These are phyloP conservation scores for Penicillium sp. DNA, from an alignment of 2,329 filamentous ascomycete species.

Conservation along the genomic window DNA sequence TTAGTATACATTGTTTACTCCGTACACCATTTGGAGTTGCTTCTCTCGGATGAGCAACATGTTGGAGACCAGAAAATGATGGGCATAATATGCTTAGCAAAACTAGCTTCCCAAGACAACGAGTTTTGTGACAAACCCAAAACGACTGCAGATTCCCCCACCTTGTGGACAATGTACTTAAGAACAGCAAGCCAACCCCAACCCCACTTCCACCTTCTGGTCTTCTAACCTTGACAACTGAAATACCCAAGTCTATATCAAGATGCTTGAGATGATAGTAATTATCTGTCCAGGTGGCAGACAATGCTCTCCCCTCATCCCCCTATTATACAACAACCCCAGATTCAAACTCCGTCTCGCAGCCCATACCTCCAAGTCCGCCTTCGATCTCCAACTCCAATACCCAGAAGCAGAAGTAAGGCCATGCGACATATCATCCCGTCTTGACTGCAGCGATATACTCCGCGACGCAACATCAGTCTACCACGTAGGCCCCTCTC, in stretches of 20 bases:
- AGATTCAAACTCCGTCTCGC: conserved; percentile 6
- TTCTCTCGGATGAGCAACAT: too few species aligned
- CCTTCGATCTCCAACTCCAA: background rate
- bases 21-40: too few species aligned
- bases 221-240: background rate
- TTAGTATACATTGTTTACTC: background rate
- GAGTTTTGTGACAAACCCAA: too few species aligned
- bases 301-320: background rate
- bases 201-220: background rate
- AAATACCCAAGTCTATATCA: background rate
- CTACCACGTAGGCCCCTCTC: background rate
- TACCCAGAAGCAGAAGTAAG: background rate
- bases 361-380: background rate
- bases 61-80: too few species aligned
- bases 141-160: too few species aligned
- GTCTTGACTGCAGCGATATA: background rate
- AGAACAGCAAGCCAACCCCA: background rate
- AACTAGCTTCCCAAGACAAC: too few species aligned
- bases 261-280: background rate
- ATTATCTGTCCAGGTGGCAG: background rate
- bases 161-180: too few species aligned
- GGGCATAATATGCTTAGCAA: too few species aligned
- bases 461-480: background rate
- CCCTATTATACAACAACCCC: background rate
- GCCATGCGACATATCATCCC: background rate